These are phyloP conservation scores for Dioscorea cayenensis DNA, from an alignment of 116 monocot species.

Conservation along the genomic window DNA sequence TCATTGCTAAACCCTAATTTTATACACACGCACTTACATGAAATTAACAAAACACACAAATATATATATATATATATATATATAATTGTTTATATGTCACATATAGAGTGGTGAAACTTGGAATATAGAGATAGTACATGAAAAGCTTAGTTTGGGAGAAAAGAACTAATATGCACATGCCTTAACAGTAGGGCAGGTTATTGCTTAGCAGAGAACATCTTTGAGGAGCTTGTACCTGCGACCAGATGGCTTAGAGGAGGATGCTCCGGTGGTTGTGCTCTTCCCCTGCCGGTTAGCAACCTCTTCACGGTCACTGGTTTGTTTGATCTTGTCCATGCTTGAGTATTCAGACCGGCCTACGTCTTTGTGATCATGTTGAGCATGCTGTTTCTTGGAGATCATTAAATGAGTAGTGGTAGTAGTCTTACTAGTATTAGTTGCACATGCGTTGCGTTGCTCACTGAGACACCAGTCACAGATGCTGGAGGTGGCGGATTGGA, in stretches of 20 bases:
- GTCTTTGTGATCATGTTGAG: background rate
- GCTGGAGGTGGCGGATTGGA: conserved; percentile 11
- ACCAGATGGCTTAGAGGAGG: conserved; percentile 36
- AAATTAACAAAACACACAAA: no score
- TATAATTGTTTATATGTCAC: no score
- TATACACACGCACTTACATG: no score
- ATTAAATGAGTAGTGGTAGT: no score
- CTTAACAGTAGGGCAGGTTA: background rate
- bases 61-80: no score
- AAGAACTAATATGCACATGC: conserved; percentile 2
- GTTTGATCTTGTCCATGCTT: conserved; percentile 17
- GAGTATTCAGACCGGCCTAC: background rate
- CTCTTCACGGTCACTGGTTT: conserved; percentile 12
- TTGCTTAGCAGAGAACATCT: conserved; percentile 57
- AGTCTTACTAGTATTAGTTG: no score
- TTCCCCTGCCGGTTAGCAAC: conserved; percentile 5
- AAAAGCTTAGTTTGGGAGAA: background rate
- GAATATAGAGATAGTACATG: no score
- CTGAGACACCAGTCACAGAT: conserved; percentile 83
- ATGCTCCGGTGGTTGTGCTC: conserved; percentile 4
- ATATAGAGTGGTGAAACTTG: no score
- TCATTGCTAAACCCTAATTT: no score
- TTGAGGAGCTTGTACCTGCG: conserved; percentile 83
- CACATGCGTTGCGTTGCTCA: conserved; percentile 17
- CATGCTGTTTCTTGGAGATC: background rate